Base-by-base conservation (phyloP, 208 protist genomes). In the Acanthamoeba healyi region DNA sequence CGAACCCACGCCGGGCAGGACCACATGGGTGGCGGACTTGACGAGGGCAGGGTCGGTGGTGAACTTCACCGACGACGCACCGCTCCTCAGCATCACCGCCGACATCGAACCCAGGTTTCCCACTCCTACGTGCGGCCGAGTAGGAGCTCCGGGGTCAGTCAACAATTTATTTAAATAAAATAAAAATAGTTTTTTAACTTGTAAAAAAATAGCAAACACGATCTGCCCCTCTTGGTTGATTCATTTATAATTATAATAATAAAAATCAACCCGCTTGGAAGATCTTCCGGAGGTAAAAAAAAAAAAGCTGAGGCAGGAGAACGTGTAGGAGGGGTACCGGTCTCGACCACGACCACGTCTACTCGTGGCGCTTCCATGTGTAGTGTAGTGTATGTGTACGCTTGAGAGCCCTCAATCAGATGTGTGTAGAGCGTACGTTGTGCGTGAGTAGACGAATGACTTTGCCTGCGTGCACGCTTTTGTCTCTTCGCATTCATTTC, bases 331-430 rank as follows among this genome's bases (percentile, higher is more conserved):
- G n/a, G n/a, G n/a, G 2, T 90, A 90, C 82, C 82, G 7, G 82
- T 90, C 49, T 90, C 82, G 5, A 90, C 58, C n/a, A 90, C 51
- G 54, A 90, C 82, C 34, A 90, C 82, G 44, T 90, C 82, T 10
- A 67, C 54, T 70, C 42, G 32, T n/a, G 70, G 70, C n/a, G 70
- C 70, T 44, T 81, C 70, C 70, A 81, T 81, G 70, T 70, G 61
- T 70, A 17, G 24, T 2, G 0, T 6, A 29, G 24, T 61, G 54
- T 14, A 22, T n/a, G n/a, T n/a, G n/a, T n/a, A n/a, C n/a, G n/a
- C n/a, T n/a, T n/a, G n/a, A n/a, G n/a, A n/a, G n/a, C n/a, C n/a
- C n/a, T n/a, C n/a, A n/a, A n/a, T n/a, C n/a, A n/a, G n/a, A n/a
- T n/a, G n/a, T n/a, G n/a, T n/a, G n/a, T n/a, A n/a, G n/a, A n/a